Conservation (phyloP, 2,329 filamentous ascomycete species). For the Fusarium coffeatum region DNA sequence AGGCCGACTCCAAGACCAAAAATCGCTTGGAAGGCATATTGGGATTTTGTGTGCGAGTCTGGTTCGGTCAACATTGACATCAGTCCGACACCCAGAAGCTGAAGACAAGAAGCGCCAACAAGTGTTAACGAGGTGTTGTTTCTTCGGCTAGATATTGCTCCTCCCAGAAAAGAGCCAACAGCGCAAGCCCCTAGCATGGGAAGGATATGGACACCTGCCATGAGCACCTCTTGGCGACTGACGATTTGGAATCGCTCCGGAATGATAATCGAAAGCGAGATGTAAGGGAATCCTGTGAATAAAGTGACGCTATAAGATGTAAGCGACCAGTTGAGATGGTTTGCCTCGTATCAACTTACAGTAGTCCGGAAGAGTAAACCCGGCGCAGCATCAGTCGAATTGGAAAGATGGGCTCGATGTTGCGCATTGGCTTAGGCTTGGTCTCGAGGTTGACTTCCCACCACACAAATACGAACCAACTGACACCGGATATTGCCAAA, state of each 20-base stretch:
- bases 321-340: neutral
- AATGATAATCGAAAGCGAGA: slow-evolving; percentile 68
- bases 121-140: slow-evolving; percentile 67
- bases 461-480: slow-evolving; percentile 60
- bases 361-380: slow-evolving; percentile 62
- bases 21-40: slow-evolving; percentile 67
- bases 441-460: slow-evolving; percentile 63
- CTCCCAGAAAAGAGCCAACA: slow-evolving; percentile 66
- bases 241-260: slow-evolving; percentile 72
- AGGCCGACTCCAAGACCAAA: slow-evolving; percentile 70
- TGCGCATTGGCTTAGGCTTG: slow-evolving; percentile 49
- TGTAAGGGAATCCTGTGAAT: slow-evolving; percentile 67
- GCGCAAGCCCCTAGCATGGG: slow-evolving; percentile 69
- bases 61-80: slow-evolving; percentile 58
- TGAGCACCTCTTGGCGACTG: slow-evolving; percentile 63
- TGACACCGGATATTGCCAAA: slow-evolving; percentile 60
- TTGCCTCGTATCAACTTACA: slow-evolving; percentile 53
- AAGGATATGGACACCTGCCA: slow-evolving; percentile 67
- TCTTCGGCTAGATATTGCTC: slow-evolving; percentile 62
- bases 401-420: slow-evolving; percentile 67
- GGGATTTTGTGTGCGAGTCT: slow-evolving; percentile 51
- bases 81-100: slow-evolving; percentile 64
- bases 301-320: slow-evolving; percentile 61
- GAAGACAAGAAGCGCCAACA: slow-evolving; percentile 61
- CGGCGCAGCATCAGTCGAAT: slow-evolving; percentile 60